Evolutionary conservation across 306 rosid species (phyloP), one percentile per base, ranked within the genome.

Genomic region (Adenanthera pavonina): DNA sequence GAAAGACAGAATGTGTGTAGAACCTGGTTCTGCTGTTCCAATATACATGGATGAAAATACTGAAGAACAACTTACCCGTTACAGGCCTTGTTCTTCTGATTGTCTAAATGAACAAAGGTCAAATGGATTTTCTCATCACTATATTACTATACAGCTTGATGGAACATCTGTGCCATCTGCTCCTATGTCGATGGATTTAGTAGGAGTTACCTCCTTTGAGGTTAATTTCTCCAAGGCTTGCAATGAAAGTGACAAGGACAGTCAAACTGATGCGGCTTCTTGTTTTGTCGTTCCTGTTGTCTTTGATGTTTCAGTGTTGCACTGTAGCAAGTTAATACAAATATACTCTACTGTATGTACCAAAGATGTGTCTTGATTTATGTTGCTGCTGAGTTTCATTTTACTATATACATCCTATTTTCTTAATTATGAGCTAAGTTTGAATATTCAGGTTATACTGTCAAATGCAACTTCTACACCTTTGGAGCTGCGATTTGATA

Each of bases 181-280:
- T 80, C 98, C 94, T 35, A 95, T 95, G 80, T 95, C 99, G 77
- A 93, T 95, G 94, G 99, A 95, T 85, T 93, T 91, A 81, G 98
- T 92, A 35, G 98, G 99, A 71, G 89, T 92, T 78, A 85, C 94
- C 30, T 93, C 86, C 93, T 90, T 93, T 83, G 97, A 93, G 91
- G 97, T 90, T 87, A 94, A 93, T 71, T 91, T 93, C 83, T 93
- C 90, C 43, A 88, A 88, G 89, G 49, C 92, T 7, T 78, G 80
- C 76, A 76, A 76, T 81, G 89, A 82, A 70, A 82, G 78, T 57
- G 51, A 53, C 7, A 80, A 82, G 38, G 88, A 88, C 72, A 69
- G 74, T 71, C 70, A 85, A 83, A 53, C 74, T 43, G 71, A 87
- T 76, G 46, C 81, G 35, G 77, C 54, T 16, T 78, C 89, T 48